A percentile compares a stretch with the other conserved stretches of the same genome.
Evolutionary conservation across 345 rosid species (phyloP).

Genomic region (Moricandia arvensis): DNA sequence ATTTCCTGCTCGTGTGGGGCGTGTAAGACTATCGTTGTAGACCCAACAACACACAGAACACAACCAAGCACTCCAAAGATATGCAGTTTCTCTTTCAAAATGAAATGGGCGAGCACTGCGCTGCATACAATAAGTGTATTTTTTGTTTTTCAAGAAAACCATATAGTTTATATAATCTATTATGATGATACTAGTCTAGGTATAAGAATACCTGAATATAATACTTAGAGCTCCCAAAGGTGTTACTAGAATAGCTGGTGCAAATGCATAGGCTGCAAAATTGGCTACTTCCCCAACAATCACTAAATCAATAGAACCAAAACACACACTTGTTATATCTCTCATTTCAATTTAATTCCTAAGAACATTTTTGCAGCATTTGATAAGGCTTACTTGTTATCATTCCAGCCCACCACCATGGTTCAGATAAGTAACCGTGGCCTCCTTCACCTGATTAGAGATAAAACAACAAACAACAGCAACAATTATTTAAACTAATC

Average conservation of each 20-base stretch:
- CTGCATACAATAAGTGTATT: conserved; percentile 50
- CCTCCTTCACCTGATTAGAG: conserved; percentile 67
- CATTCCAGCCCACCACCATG: conserved; percentile 99
- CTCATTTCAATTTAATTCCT: not conserved
- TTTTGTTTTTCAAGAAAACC: conserved; percentile 20
- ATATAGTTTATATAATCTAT: conserved; percentile 1
- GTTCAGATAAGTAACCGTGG: conserved; percentile 71
- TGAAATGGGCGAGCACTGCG: conserved; percentile 92
- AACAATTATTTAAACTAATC: not conserved
- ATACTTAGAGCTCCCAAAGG: conserved; percentile 96
- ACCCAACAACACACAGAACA: conserved; percentile 81
- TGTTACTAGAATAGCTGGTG: conserved; percentile 94
- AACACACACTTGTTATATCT: not conserved
- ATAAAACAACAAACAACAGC: not conserved
- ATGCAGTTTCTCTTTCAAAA: conserved; percentile 75
- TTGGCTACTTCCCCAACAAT: conserved; percentile 88
- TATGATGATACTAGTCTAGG: not conserved
- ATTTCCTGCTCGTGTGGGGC: conserved; percentile 80
- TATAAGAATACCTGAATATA: conserved; percentile 77
- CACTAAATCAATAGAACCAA: conserved; percentile 47
- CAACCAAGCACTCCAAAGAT: conserved; percentile 84
- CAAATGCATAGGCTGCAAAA: conserved; percentile 94
- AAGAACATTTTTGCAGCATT: not conserved
- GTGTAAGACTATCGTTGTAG: conserved; percentile 79
- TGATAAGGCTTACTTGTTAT: conserved; percentile 61